Percentiles rank a stretch among this genome's conserved stretches.
phyloP scores from a whole-genome alignment of 305 asterid species.

The Plantago coronopus region DNA sequence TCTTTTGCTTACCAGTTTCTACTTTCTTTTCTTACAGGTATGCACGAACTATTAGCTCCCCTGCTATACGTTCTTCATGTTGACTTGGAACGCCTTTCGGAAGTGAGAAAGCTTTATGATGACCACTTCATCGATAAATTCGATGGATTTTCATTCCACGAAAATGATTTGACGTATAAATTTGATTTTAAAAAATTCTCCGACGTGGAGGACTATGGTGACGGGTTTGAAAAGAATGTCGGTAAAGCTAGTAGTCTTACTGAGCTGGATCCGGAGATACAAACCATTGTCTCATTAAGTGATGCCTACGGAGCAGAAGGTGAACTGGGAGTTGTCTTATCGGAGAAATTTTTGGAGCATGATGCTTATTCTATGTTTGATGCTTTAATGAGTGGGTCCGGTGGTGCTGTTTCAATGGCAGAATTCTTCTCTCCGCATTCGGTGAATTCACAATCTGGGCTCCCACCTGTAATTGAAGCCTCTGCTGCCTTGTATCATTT shows the following conservation, averaged over 20 bases:
- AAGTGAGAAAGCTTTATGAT: constrained; percentile 64
- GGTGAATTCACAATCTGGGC: constrained; percentile 44
- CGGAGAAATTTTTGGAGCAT: constrained; percentile 92
- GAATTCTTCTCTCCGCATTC: constrained; percentile 73
- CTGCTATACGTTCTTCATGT: constrained; percentile 78
- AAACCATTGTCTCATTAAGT: constrained; percentile 58
- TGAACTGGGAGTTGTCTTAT: constrained; percentile 83
- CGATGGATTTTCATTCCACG: constrained; percentile 85
- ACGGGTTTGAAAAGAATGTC: constrained; percentile 32
- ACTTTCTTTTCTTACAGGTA: constrained; percentile 51
- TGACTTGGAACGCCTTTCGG: constrained; percentile 71
- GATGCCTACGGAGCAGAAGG: constrained; percentile 99
- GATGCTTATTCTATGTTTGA: constrained; percentile 96
- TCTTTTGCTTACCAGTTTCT: constrained; percentile 20
- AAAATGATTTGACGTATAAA: constrained; percentile 64
- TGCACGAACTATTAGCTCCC: constrained; percentile 98
- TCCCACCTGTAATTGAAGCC: constrained; percentile 89
- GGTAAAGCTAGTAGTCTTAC: constrained; percentile 37
- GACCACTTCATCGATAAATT: constrained; percentile 83
- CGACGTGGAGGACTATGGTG: constrained; percentile 39
- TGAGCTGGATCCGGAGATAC: constrained; percentile 75
- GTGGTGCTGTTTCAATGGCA: constrained; percentile 81
- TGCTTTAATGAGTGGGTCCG: constrained; percentile 79
- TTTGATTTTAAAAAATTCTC: constrained; percentile 86
- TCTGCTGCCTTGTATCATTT: constrained; percentile 76